These are phyloP conservation scores for Pseudogymnoascus verrucosus DNA, from an alignment of 2,329 filamentous ascomycete genomes.

Conservation along the genomic window DNA sequence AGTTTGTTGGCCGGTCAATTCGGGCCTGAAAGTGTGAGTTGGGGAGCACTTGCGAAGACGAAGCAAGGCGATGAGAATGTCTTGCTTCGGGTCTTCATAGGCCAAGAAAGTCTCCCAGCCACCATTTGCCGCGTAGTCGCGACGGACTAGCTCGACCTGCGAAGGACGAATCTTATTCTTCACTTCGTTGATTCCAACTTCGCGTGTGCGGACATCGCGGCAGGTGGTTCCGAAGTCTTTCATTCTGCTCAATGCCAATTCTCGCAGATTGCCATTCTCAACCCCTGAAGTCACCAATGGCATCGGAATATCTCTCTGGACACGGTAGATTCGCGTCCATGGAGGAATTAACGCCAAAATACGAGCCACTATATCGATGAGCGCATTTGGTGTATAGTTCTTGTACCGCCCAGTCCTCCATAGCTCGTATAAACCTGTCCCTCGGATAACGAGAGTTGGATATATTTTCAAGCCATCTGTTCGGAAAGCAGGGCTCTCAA, in stretches of 20 bases:
- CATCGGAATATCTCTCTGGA: conserved; percentile 99
- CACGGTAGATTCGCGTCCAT: conserved; percentile 97
- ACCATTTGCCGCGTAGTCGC: conserved; percentile 90
- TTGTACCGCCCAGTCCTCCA: conserved; percentile 97
- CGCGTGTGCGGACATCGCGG: conserved; percentile 88
- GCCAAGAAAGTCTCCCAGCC: conserved; percentile 98
- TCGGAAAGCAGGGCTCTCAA: conserved; percentile 90
- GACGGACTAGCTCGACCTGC: conserved; percentile 87
- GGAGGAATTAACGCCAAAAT: conserved; percentile 91
- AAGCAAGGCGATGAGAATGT: conserved; percentile 88
- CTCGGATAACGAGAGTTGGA: conserved; percentile 91
- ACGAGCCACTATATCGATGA: conserved; percentile 92
- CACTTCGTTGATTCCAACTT: conserved; percentile 97
- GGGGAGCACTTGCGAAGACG: conserved; percentile 83
- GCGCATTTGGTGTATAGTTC: conserved; percentile 95
- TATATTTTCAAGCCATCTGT: conserved; percentile 98
- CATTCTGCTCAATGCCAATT: conserved; percentile 92
- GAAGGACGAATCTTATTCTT: conserved; percentile 97
- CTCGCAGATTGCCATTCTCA: conserved; percentile 92
- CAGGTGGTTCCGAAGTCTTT: conserved; percentile 98
- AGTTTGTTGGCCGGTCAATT: conserved; percentile 77
- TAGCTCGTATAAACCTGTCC: conserved; percentile 91
- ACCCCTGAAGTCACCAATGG: conserved; percentile 96
- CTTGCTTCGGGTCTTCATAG: conserved; percentile 97
- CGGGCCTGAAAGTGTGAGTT: conserved; percentile 85